A percentile compares a stretch with the other conserved stretches of the same genome.
Evolutionary conservation across 2,329 filamentous ascomycete genomes (phyloP).

Genomic region (Botryotinia convoluta): DNA sequence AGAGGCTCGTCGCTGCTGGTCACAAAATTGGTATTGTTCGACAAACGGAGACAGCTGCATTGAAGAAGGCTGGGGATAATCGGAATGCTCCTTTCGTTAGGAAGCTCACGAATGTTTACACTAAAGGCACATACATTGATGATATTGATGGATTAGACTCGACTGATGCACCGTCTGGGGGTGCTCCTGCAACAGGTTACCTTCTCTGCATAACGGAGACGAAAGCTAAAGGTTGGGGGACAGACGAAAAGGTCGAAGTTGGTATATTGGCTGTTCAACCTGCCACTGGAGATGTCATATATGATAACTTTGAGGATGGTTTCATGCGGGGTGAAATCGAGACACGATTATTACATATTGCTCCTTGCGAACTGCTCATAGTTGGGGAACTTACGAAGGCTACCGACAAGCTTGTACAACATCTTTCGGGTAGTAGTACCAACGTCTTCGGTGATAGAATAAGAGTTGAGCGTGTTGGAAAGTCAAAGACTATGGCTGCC

Average conservation of each 20-base stretch:
- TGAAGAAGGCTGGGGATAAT: constrained; percentile 95
- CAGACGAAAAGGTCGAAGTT: constrained; percentile 89
- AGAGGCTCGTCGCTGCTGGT: constrained; percentile 85
- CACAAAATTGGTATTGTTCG: constrained; percentile 95
- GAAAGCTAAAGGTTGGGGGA: constrained; percentile 74
- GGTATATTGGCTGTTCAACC: constrained; percentile 94
- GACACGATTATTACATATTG: constrained; percentile 90
- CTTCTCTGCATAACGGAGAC: constrained; percentile 88
- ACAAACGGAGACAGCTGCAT: constrained; percentile 89
- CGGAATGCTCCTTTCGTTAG: constrained; percentile 87
- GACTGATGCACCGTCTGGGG: constrained; percentile 54
- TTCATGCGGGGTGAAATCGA: constrained; percentile 98
- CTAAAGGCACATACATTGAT: constrained; percentile 96
- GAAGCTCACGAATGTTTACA: constrained; percentile 94
- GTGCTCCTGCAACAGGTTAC: constrained; percentile 71
- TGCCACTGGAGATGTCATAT: constrained; percentile 91
- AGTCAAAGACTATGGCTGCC: constrained; percentile 75
- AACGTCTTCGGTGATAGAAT: constrained; percentile 92
- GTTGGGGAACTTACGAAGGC: constrained; percentile 87
- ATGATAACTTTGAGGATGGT: constrained; percentile 93
- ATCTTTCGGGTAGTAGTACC: constrained; percentile 83
- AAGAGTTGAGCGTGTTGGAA: constrained; percentile 75
- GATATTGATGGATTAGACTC: constrained; percentile 77
- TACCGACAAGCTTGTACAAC: constrained; percentile 87
- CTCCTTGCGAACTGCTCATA: constrained; percentile 91